phyloP scores from a whole-genome alignment of 371 early-diverging fungal species.

The Saksenaea oblongispora region DNA sequence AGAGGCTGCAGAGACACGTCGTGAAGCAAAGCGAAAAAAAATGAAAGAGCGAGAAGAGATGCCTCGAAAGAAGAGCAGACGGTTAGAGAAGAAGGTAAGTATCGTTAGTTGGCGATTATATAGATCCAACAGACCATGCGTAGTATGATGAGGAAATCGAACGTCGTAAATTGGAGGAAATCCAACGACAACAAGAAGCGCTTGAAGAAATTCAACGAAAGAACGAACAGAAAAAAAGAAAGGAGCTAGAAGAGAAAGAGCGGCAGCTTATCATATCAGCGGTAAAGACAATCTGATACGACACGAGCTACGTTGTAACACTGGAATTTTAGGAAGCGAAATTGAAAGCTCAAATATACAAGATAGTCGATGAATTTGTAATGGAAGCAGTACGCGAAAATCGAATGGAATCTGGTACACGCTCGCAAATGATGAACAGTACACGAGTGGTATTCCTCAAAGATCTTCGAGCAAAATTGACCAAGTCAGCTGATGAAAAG shows the following conservation, averaged over 20 bases:
- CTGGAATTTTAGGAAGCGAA: conserved; percentile 5
- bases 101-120: neutral
- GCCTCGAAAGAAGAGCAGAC: conserved; percentile 6
- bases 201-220: neutral
- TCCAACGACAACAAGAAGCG: neutral
- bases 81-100: conserved; percentile 7
- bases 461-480: neutral
- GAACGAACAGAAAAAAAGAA: neutral
- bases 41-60: neutral
- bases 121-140: neutral
- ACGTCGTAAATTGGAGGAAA: conserved; percentile 4
- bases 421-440: neutral
- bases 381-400: neutral
- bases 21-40: neutral
- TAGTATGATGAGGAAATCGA: conserved; percentile 5
- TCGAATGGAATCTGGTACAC: neutral
- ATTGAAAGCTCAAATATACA: neutral
- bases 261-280: neutral
- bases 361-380: neutral
- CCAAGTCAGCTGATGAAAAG: neutral
- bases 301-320: neutral
- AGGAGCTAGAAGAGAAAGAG: neutral
- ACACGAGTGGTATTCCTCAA: neutral
- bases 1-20: neutral
- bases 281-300: neutral